phyloP scores from a whole-genome alignment of 1,284 basidiomycete species.

The Ustilago bromivora region DNA sequence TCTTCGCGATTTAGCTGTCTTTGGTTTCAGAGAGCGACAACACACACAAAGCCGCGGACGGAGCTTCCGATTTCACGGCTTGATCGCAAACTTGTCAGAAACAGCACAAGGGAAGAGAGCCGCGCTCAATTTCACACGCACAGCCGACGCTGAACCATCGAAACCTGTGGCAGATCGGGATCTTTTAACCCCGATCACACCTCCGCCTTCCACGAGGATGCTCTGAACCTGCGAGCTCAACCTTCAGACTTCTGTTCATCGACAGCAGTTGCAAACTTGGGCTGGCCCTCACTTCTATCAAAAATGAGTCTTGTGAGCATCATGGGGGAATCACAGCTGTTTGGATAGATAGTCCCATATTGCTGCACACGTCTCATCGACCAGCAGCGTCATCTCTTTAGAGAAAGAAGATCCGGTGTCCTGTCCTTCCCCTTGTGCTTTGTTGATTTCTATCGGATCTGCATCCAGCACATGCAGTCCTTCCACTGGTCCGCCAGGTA shows the following conservation, averaged over 20 bases:
- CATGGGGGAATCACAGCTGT: background rate
- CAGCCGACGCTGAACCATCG: background rate
- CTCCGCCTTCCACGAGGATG: background rate
- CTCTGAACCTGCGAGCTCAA: background rate
- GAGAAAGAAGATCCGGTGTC: conserved; percentile 19
- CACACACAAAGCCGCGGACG: conserved; percentile 1
- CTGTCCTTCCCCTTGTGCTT: background rate
- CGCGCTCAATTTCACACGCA: conserved; percentile 8
- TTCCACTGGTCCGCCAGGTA: conserved; percentile 48
- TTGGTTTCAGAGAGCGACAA: background rate
- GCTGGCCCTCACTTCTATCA: background rate
- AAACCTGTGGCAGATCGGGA: background rate
- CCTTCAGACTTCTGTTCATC: background rate
- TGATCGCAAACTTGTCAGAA: background rate
- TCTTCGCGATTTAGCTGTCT: background rate
- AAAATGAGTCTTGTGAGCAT: background rate
- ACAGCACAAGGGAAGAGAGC: background rate
- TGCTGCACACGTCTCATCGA: conserved; percentile 38
- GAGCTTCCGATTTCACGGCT: conserved; percentile 6
- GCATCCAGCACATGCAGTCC: conserved; percentile 50
- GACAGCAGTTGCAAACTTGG: background rate
- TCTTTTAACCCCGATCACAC: background rate
- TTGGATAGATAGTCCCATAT: conserved; percentile 31
- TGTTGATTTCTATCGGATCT: conserved; percentile 5
- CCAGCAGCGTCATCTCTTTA: conserved; percentile 38